Base-by-base conservation (phyloP, 192 early-diverging fungal genomes). In the Powellomyces hirtus region DNA sequence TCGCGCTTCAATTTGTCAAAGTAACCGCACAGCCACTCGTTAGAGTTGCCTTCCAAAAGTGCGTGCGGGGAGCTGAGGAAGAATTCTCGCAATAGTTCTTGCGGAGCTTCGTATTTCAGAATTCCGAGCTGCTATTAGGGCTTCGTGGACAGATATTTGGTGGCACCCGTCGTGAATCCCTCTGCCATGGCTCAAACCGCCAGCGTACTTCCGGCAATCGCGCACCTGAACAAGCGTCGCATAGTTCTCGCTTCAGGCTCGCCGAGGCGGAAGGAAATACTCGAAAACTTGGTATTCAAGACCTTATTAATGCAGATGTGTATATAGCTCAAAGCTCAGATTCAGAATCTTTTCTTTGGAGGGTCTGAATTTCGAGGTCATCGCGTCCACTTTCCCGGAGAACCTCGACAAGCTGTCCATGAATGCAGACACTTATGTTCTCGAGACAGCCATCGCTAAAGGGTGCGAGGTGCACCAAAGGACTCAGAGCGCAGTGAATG, bases 331-430 rank as follows among this genome's bases (percentile, higher is more conserved):
- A 26, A 7, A 62, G 6, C 8, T 8, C 33, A 11, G 45, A 8
- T n/a, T 40, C 6, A 11, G 10, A 7, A 11, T 26, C 16, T 16
- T 30, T 16, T 38, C 37, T 34, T 20, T 56, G 16, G 46, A 85
- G 76, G 88, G 86, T 0, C 61, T 93, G 57, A 51, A 62, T 4
- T 91, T 88, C 73, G 67, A 79, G 22, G 81, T 94, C 1, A 73
- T 89, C 2, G 78, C 87, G 3, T 92, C 89, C n/a, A 79, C 75
- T 8, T 92, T 91, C 71, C 81, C 88, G 24, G 94, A 96, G 68
- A 86, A 84, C 34, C 83, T 94, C 1, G 85, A 92, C 66, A 92
- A 92, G 58, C 53, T 34, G 1, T 90, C 88, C 55, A 61, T 62
- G 2, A 70, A 79, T 2, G 80, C 84, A 4, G 73, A 61, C 30